These are phyloP conservation scores for Aspergillus puulaauensis DNA, from an alignment of 2,329 filamentous ascomycete genomes.

Conservation along the genomic window DNA sequence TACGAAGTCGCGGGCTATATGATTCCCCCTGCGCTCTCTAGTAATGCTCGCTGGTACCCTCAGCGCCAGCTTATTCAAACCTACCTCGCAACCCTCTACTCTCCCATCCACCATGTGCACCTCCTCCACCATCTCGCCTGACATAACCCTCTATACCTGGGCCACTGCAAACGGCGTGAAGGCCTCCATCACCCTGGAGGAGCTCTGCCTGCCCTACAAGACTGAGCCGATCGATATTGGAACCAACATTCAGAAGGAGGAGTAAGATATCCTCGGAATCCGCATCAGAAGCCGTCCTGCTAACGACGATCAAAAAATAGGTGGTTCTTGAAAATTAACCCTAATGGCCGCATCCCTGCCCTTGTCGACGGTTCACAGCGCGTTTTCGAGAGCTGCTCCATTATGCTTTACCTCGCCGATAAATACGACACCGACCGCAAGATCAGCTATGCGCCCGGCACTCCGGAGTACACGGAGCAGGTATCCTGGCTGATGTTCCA, in stretches of 20 bases:
- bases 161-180: slow-evolving; percentile 37
- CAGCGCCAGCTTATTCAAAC: no score
- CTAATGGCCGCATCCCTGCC: slow-evolving; percentile 52
- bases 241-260: slow-evolving; percentile 46
- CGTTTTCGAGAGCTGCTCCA: slow-evolving; percentile 47
- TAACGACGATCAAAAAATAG: neutral
- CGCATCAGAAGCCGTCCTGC: no score
- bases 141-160: slow-evolving; percentile 28
- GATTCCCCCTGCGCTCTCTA: no score
- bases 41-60: no score
- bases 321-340: slow-evolving; percentile 50
- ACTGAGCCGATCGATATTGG: slow-evolving; percentile 40
- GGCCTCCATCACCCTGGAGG: slow-evolving; percentile 38
- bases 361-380: slow-evolving; percentile 41
- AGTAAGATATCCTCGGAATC: slow-evolving; percentile 14
- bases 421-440: slow-evolving; percentile 45
- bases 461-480: slow-evolving; percentile 45
- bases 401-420: slow-evolving; percentile 47
- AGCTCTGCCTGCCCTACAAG: slow-evolving; percentile 36
- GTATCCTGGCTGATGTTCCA: slow-evolving; percentile 49
- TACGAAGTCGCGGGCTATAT: no score
- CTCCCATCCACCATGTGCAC: no score
- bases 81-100: no score
- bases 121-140: no score
- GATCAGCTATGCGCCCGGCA: slow-evolving; percentile 45